Conservation (phyloP, 352 stramenopile species). For the Globisporangium ultimum region DNA sequence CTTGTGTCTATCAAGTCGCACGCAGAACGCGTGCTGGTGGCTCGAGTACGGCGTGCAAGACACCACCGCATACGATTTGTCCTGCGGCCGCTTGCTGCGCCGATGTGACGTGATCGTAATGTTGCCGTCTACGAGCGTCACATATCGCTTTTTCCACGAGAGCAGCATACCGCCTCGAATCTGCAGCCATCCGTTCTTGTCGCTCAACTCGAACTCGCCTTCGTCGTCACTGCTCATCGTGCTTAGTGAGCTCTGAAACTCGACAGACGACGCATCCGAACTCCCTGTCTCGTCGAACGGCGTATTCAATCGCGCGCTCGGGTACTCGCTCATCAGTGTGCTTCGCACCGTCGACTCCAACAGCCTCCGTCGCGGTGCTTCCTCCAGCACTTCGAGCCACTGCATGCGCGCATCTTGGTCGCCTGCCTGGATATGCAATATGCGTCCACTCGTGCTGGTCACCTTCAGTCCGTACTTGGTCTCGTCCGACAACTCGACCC, state of each 20-base stretch:
- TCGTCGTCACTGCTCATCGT: conserved; percentile 43
- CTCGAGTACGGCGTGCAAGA: conserved; percentile 36
- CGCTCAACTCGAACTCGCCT: conserved; percentile 13
- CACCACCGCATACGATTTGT: conserved; percentile 48
- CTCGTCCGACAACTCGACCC: conserved; percentile 35
- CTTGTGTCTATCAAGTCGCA: conserved; percentile 53
- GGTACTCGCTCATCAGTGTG: conserved; percentile 44
- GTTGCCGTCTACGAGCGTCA: conserved; percentile 43
- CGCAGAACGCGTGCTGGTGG: conserved; percentile 38
- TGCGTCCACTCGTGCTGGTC: conserved; percentile 56
- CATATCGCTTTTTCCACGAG: conserved; percentile 54
- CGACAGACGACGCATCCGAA: conserved; percentile 14
- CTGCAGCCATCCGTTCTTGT: conserved; percentile 48
- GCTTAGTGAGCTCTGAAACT: conserved; percentile 31
- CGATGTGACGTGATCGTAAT: conserved; percentile 31
- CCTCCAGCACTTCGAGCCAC: conserved; percentile 54
- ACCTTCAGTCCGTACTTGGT: conserved; percentile 59
- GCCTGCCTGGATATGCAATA: conserved; percentile 56
- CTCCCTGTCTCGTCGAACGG: neutral
- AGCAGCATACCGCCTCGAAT: conserved; percentile 34
- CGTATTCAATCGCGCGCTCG: conserved; percentile 4
- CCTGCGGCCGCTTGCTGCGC: conserved; percentile 27
- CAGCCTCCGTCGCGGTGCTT: conserved; percentile 34
- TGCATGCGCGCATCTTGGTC: conserved; percentile 39
- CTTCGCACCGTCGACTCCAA: conserved; percentile 23